Evolutionary conservation across 2,329 filamentous ascomycete genomes (phyloP), one percentile per base, ranked within the genome.

Genomic region (Claviceps sorghi): DNA sequence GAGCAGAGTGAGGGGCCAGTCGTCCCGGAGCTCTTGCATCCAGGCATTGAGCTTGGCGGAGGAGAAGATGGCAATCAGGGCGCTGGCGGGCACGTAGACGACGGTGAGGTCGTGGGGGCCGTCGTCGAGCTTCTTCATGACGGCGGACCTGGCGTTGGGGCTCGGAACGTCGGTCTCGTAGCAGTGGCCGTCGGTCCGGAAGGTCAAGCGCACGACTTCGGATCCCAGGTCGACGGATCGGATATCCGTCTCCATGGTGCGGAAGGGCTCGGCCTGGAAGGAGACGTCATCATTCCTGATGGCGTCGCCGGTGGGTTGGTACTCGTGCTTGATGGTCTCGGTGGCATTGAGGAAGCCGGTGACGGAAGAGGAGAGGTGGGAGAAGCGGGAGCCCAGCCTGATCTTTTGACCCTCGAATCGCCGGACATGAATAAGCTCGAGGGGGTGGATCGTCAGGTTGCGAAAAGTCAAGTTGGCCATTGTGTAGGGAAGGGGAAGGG

Each of bases 21-120:
- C 76, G 61, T 90, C 79, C 55, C 77, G 73, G 43, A 97, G 75
- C 55, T 82, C 76, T 53, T 74, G 69, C 90, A 97, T 97, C 93
- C 93, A 95, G 51, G 74, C 69, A 56, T 80, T 65, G 49, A 90
- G 77, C 51, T 80, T 76, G 17, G 83, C 77, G 5, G 82, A 88
- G 56, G 82, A 87, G 68, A 84, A 82, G 55, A 97, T 72, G 42
- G 79, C 69, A 10, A 84, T 68, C 61, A 77, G 72, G 30, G 76
- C 74, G 50, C 74, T 71, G 7, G 71, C 61, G 6, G 74, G 74
- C 10, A 84, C 68, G 69, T 83, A 88, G 53, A 90, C 73, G 36
- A 77, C 80, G 0, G 84, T 87, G 58, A 86, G 77, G 64, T 79
- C 62, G 66, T 77, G 64, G 67, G 73, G 60, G 65, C 71, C 64